A percentile compares a stretch with the other conserved stretches of the same genome.
Conservation (phyloP, 176 grass and related monocot species). For the Zoysia japonica region DNA sequence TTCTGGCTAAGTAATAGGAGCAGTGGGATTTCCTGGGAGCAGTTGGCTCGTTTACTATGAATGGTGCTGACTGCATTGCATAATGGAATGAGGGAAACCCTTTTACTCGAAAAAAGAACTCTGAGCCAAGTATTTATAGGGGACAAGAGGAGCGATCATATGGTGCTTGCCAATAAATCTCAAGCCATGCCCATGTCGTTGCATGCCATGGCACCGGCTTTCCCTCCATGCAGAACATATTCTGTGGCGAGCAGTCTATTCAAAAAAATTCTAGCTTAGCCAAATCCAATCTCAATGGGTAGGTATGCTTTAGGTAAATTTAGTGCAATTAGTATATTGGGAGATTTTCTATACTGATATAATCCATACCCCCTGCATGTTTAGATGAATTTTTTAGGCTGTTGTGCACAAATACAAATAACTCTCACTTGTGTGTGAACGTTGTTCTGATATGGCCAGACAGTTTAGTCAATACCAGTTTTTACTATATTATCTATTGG, state of each 20-base stretch:
- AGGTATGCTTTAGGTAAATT: neutral
- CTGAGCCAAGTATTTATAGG: slow-evolving; percentile 38
- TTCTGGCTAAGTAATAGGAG: too few relatives aligned
- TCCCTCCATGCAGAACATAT: slow-evolving; percentile 43
- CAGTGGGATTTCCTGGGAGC: too few relatives aligned
- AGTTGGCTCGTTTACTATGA: too few relatives aligned
- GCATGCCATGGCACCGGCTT: slow-evolving; percentile 9
- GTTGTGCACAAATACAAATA: neutral
- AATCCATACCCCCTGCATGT: neutral
- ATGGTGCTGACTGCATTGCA: too few relatives aligned
- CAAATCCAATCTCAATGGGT: slow-evolving; percentile 28
- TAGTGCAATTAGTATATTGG: neutral
- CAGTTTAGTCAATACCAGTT: neutral
- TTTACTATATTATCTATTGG: neutral
- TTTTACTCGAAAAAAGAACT: too few relatives aligned
- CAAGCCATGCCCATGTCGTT: neutral
- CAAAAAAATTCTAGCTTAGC: slow-evolving; percentile 31
- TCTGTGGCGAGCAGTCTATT: slow-evolving; percentile 25
- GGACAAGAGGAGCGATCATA: slow-evolving; percentile 10
- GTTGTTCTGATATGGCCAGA: neutral
- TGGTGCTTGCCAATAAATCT: slow-evolving; percentile 13
- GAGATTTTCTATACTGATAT: neutral
- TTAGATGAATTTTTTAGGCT: neutral
- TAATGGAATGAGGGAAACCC: neutral
- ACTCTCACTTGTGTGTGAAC: neutral